These are phyloP conservation scores for Cercospora sesami DNA, from an alignment of 2,329 filamentous ascomycete genomes.

Conservation along the genomic window DNA sequence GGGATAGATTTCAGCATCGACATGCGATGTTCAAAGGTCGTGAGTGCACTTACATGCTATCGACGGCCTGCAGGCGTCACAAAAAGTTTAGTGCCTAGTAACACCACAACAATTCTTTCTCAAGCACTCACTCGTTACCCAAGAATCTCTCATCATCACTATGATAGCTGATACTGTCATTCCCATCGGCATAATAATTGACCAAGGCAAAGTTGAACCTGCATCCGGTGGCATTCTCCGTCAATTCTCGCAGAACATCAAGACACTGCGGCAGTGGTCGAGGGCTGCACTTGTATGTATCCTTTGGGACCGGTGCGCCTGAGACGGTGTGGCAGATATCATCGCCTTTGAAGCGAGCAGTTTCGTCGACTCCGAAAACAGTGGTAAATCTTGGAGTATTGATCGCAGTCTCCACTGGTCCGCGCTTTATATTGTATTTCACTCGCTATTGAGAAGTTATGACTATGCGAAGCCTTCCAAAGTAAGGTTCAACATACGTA, in stretches of 20 bases:
- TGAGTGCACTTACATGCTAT: neutral
- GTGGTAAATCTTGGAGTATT: slow-evolving; percentile 62
- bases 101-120: neutral
- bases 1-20: slow-evolving; percentile 43
- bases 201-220: slow-evolving; percentile 77
- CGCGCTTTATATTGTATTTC: slow-evolving; percentile 62
- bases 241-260: slow-evolving; percentile 60
- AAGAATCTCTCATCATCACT: slow-evolving; percentile 79
- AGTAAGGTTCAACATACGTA: slow-evolving; percentile 17
- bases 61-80: neutral
- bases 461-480: neutral
- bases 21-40: neutral
- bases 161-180: slow-evolving; percentile 77
- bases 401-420: slow-evolving; percentile 62
- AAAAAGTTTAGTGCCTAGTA: neutral
- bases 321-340: slow-evolving; percentile 47
- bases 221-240: slow-evolving; percentile 66
- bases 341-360: slow-evolving; percentile 56
- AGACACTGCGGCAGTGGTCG: slow-evolving; percentile 72
- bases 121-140: slow-evolving; percentile 49
- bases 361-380: slow-evolving; percentile 64
- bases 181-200: slow-evolving; percentile 77
- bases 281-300: slow-evolving; percentile 62
- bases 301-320: slow-evolving; percentile 41
- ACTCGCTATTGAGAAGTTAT: slow-evolving; percentile 39